Base-by-base conservation (phyloP, 2,329 filamentous ascomycete species). In the Chaetomiaceae sp. region DNA sequence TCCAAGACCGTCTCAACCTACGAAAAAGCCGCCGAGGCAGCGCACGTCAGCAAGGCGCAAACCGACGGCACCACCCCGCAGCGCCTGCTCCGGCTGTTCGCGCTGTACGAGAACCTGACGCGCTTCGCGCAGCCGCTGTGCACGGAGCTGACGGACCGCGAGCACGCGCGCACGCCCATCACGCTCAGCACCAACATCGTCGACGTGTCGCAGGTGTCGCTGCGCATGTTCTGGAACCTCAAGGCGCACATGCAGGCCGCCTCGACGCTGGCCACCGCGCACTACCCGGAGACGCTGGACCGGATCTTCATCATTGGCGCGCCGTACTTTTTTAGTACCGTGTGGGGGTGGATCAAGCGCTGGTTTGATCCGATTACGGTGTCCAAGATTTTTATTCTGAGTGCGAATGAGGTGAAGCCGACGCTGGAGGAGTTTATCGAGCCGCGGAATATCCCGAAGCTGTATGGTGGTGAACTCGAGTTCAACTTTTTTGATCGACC, bases 181-280 rank as follows among this genome's bases (percentile, higher is more conserved):
- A 91, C 89, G 32, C 83, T 93, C 58, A 90, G 85, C 60, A 95
- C 87, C 58, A 96, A 96, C 68, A 95, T 97, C 58, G 89, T 96
- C 48, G 91, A 97, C 64, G 88, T 97, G 53, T 85, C 81, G 14
- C 83, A 84, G 12, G 90, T 96, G 20, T 88, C 88, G 6, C 66
- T 97, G 65, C 88, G 87, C 71, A 89, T 94, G 70, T 96, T 96
- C 65, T 96, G 91, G 91, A 94, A 94, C 67, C 68, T 97, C 52
- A 93, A 94, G 72, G 71, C 70, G 19, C 91, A 96, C 66, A 95
- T 97, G 89, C 90, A 96, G 69, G 85, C 89, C 60, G 90, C 90
- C 2, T 90, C 85, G 60, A 79, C 83, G 49, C 73, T 96, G 45
- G 91, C 91, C 6, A 96, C 90, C 3, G 88, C 90, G 5, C 87